A percentile compares a stretch with the other conserved stretches of the same genome.
Evolutionary conservation across 129 eudicot genomes (phyloP).

Genomic region (Pittosporum tobira): DNA sequence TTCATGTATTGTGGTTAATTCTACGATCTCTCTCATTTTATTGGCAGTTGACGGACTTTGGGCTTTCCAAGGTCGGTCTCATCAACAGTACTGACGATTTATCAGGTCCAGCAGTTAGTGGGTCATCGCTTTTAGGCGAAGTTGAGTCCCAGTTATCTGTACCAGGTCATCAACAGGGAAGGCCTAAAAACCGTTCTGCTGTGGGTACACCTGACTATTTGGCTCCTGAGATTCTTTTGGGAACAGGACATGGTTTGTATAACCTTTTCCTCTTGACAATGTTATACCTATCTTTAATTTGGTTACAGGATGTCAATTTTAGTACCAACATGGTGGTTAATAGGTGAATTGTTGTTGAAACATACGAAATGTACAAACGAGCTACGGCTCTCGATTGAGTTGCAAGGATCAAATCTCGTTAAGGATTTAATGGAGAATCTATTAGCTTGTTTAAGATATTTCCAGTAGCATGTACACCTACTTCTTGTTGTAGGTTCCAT

Average conservation of each 20-base stretch:
- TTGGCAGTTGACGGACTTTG: slow-evolving; percentile 94
- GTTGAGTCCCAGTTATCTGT: slow-evolving; percentile 54
- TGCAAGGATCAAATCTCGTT: too few relatives aligned
- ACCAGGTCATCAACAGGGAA: slow-evolving; percentile 69
- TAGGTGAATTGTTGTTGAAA: neutral
- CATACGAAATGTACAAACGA: too few relatives aligned
- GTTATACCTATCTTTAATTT: neutral
- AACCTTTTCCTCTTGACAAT: neutral
- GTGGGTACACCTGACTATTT: slow-evolving; percentile 98
- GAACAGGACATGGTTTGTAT: slow-evolving; percentile 95
- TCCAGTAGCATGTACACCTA: too few relatives aligned
- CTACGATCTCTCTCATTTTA: slow-evolving; percentile 18
- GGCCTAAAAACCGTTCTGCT: slow-evolving; percentile 94
- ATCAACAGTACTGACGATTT: slow-evolving; percentile 94
- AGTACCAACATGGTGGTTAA: neutral
- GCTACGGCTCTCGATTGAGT: too few relatives aligned
- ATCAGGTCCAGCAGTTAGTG: slow-evolving; percentile 95
- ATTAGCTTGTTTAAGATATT: too few relatives aligned
- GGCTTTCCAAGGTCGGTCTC: slow-evolving; percentile 97
- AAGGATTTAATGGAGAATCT: too few relatives aligned
- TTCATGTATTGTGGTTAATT: slow-evolving; percentile 8
- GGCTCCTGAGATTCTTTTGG: slow-evolving; percentile 98
- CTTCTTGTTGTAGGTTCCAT: too few relatives aligned
- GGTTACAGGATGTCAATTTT: neutral
- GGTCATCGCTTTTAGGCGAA: slow-evolving; percentile 65